Percentiles rank a stretch among this genome's conserved stretches.
These are phyloP conservation scores for Chlorella sp. DNA, from an alignment of 139 green algal genomes.

Conservation along the genomic window DNA sequence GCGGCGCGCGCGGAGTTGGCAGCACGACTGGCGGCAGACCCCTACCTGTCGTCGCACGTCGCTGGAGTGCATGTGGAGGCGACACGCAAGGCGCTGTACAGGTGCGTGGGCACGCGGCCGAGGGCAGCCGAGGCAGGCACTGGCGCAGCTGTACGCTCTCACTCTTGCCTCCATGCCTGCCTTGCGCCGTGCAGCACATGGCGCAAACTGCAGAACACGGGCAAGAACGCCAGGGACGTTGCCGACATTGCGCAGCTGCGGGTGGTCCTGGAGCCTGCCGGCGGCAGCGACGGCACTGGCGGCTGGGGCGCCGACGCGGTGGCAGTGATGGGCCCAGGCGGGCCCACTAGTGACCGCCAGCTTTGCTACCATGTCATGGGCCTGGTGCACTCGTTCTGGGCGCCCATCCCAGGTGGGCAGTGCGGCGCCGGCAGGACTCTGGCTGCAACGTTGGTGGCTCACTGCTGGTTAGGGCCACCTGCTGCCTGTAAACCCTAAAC, in stretches of 20 bases:
- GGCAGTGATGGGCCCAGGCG: too few relatives aligned
- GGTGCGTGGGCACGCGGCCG: constrained; percentile 8
- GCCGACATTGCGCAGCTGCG: constrained; percentile 73
- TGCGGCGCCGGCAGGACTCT: too few relatives aligned
- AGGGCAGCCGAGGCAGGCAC: not conserved
- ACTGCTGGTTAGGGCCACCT: too few relatives aligned
- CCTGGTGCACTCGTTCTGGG: constrained; percentile 79
- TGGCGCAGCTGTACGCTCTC: not conserved
- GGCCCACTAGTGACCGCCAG: not conserved
- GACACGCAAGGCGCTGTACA: constrained; percentile 67
- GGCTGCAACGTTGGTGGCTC: too few relatives aligned
- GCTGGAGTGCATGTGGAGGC: constrained; percentile 47
- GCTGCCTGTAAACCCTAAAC: too few relatives aligned
- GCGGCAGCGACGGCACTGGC: not conserved
- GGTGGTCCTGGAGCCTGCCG: constrained; percentile 45
- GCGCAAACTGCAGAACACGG: constrained; percentile 58
- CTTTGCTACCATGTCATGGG: constrained; percentile 61
- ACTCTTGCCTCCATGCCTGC: not conserved
- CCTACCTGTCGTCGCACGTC: constrained; percentile 52
- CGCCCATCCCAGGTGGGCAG: constrained; percentile 81
- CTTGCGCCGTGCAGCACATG: constrained; percentile 54
- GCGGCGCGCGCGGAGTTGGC: constrained; percentile 36
- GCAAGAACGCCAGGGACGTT: constrained; percentile 43
- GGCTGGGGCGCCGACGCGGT: too few relatives aligned
- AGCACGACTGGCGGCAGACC: constrained; percentile 60